phyloP scores from a whole-genome alignment of 345 rosid species.

The Kandelia obovata region DNA sequence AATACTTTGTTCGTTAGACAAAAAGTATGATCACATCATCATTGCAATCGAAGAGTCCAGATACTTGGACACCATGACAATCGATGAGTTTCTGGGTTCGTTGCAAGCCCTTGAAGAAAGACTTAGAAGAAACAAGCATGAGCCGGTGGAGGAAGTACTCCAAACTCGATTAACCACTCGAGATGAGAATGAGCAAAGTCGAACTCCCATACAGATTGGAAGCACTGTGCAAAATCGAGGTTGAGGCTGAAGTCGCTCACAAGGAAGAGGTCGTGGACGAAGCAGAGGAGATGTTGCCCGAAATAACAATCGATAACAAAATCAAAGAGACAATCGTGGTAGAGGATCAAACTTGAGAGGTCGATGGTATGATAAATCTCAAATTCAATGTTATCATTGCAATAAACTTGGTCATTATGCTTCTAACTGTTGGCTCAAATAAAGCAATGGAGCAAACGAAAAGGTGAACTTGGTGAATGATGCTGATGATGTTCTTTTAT shows the following conservation, averaged over 20 bases:
- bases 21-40: not conserved
- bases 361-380: not conserved
- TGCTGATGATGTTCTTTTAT: not conserved
- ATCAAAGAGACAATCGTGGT: not conserved
- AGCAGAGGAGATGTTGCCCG: not conserved
- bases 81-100: not conserved
- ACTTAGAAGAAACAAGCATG: not conserved
- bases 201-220: no score
- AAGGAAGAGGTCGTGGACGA: not conserved
- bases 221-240: not conserved
- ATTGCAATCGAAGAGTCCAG: not conserved
- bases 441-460: not conserved
- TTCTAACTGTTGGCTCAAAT: no score
- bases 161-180: not conserved
- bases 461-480: not conserved
- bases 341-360: not conserved
- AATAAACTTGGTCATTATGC: no score
- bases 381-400: conserved; percentile 1
- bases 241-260: not conserved
- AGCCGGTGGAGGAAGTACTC: not conserved
- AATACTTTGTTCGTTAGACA: not conserved
- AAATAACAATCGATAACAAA: not conserved
- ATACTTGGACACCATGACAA: not conserved
- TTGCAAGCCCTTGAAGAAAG: not conserved
- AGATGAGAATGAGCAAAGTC: not conserved